A percentile compares a stretch with the other conserved stretches of the same genome.
Conservation (phyloP, 2,329 filamentous ascomycete species). For the Sporothrix euskadiensis region DNA sequence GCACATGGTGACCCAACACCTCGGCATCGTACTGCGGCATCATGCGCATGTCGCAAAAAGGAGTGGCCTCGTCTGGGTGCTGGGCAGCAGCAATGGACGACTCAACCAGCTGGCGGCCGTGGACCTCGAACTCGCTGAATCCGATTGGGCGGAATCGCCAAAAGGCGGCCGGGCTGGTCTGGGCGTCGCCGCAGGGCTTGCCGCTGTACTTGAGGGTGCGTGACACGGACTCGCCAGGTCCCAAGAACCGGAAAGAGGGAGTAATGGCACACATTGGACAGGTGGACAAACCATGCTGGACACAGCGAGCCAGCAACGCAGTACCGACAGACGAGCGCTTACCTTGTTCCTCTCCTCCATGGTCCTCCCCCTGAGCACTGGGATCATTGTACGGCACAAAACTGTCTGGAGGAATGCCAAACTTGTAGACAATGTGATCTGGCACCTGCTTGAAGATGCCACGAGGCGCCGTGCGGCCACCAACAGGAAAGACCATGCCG, state of each 20-base stretch:
- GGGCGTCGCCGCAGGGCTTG: background rate
- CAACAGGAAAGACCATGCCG: constrained; percentile 18
- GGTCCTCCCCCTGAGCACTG: background rate
- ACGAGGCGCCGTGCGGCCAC: background rate
- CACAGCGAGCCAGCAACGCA: constrained; percentile 10
- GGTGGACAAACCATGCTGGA: constrained; percentile 24
- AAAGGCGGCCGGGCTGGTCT: background rate
- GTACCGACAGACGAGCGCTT: background rate
- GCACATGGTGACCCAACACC: constrained; percentile 1
- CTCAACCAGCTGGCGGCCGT: background rate
- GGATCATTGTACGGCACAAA: background rate
- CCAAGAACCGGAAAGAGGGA: constrained; percentile 22
- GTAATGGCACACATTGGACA: constrained; percentile 29
- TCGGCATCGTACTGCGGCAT: constrained; percentile 23
- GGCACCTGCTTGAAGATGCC: background rate
- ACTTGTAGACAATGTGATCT: constrained; percentile 28
- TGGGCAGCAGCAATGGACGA: background rate
- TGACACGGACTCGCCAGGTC: constrained; percentile 14
- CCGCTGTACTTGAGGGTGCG: background rate
- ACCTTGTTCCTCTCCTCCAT: background rate
- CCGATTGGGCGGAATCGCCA: background rate
- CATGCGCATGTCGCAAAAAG: background rate
- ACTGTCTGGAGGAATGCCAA: background rate
- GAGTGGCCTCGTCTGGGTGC: constrained; percentile 27
- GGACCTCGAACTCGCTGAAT: background rate